Percentiles rank a stretch among this genome's conserved stretches.
Evolutionary conservation across 257 asterid species (phyloP).

Genomic region (Solanum sitiens): DNA sequence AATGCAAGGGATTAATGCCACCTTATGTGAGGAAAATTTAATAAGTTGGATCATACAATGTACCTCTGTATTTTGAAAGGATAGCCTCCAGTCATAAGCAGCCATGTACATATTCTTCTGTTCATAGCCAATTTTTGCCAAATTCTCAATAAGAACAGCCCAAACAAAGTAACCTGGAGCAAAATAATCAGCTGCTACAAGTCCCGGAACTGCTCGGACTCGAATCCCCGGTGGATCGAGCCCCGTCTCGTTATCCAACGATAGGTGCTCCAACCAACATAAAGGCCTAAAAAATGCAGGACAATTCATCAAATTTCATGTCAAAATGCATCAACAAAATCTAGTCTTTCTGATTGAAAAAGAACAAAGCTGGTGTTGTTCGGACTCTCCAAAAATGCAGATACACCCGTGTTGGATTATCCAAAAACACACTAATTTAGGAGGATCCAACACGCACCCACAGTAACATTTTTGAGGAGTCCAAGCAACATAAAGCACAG

Average conservation of each 20-base stretch:
- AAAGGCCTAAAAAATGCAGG: background rate
- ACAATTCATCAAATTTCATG: background rate
- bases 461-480: background rate
- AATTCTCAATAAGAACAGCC: slow-evolving; percentile 8
- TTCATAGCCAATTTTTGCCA: slow-evolving; percentile 6
- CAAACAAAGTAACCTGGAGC: slow-evolving; percentile 3
- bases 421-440: background rate
- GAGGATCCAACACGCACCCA: background rate
- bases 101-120: slow-evolving; percentile 13
- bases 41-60: background rate
- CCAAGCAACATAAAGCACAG: background rate
- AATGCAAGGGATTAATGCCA: background rate
- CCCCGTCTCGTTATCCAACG: background rate
- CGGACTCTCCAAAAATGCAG: background rate
- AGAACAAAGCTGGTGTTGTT: too few species aligned
- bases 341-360: background rate
- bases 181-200: slow-evolving; percentile 6
- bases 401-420: background rate
- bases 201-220: slow-evolving; percentile 11
- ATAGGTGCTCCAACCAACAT: background rate
- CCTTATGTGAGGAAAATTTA: background rate
- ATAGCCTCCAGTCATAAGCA: slow-evolving; percentile 13
- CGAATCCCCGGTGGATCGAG: slow-evolving; percentile 15
- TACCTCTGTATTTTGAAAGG: slow-evolving; percentile 8
- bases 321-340: background rate